Base-by-base conservation (phyloP, 768 basidiomycete species). In the Xanthoconium stramineum region DNA sequence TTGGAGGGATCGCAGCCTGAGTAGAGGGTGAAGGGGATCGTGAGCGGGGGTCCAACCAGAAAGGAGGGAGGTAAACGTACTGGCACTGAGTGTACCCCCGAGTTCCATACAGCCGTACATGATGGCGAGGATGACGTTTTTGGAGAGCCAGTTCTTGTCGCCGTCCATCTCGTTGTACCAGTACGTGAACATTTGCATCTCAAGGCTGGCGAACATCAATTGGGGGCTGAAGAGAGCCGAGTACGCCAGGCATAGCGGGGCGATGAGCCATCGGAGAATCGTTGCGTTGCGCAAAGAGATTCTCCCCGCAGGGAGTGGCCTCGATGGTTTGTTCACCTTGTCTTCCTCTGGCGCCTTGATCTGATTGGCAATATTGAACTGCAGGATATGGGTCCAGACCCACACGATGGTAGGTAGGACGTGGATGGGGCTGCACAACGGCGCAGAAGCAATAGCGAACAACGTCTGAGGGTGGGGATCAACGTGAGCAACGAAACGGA, bases 381-480 rank as follows among this genome's bases (percentile, higher is more conserved):
- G 77, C 3, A 81, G 64, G 14, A 79, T 69, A 46, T 81, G 80
- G 2, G 75, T 51, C 75, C 74, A 81, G 37, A 78, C 69, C 80
- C 80, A 81, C 13, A 74, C 51, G 3, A 76, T 53, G 4, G 72
- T 62, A 24, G 75, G 66, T 12, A 65, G 12, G 13, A 73, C n/a
- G 2, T 48, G 58, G 7, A 58, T 37, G 6, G 64, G 44, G 30
- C 57, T 62, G 38, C 55, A 56, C 2, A 74, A 43, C 2, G 76
- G 74, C 5, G 75, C 74, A 0, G 75, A 65, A 24, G 66, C 69
- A 19, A 61, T 36, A 1, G 75, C 65, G 50, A 76, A 72, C 8
- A 75, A 47, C 6, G 68, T 71, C 76, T 77, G 19, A 24, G 24
- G 24, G 29, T 24, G 36, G 24, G 29, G 38, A 3, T 29, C 47